Conservation (phyloP, 2,329 filamentous ascomycete genomes). For the Fusarium bulbicola region DNA sequence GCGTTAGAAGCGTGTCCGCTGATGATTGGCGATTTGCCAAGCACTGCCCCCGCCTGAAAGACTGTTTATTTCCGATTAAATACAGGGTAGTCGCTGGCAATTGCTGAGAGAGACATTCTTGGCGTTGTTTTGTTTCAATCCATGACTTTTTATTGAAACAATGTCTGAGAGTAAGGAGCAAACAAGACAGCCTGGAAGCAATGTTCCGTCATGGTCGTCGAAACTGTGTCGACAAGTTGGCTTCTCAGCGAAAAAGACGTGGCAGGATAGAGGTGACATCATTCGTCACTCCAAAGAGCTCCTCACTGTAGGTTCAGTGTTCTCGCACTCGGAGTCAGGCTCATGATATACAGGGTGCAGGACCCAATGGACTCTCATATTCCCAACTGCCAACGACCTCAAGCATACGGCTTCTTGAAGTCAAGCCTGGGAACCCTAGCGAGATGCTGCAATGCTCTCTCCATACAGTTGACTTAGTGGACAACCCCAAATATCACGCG, state of each 20-base stretch:
- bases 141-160: background rate
- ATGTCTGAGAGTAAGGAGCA: background rate
- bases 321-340: accelerated
- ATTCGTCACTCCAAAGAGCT: background rate
- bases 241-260: background rate
- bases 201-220: background rate
- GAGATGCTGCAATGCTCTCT: background rate
- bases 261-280: background rate
- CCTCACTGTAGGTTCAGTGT: background rate
- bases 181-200: background rate
- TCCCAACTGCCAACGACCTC: background rate
- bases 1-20: background rate
- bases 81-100: background rate
- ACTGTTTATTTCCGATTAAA: background rate
- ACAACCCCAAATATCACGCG: background rate
- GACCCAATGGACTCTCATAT: background rate
- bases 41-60: background rate
- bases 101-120: background rate
- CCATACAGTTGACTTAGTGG: background rate
- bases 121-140: background rate
- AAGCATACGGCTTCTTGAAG: background rate
- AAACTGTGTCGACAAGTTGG: background rate
- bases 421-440: background rate
- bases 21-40: background rate
- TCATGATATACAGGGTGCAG: background rate